Percentiles rank a stretch among this genome's conserved stretches.
phyloP scores from a whole-genome alignment of 345 rosid species.

The Passiflora organensis region DNA sequence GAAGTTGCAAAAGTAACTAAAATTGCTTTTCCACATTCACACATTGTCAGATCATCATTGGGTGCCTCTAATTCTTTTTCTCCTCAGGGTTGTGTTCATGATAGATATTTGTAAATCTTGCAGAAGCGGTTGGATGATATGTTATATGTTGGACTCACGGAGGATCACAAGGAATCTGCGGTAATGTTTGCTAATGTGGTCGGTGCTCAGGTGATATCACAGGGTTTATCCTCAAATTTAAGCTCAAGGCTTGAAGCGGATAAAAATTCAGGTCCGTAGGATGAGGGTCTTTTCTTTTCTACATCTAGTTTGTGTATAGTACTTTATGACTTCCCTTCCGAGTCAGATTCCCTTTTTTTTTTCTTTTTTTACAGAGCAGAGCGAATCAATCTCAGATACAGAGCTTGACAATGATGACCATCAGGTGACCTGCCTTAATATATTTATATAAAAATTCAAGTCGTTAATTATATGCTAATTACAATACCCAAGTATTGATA shows the following conservation, averaged over 20 bases:
- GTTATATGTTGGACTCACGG: constrained; percentile 93
- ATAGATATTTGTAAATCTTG: constrained; percentile 49
- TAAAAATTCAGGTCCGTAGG: constrained; percentile 35
- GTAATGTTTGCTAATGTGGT: constrained; percentile 87
- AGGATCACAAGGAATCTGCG: constrained; percentile 90
- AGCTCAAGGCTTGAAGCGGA: constrained; percentile 15
- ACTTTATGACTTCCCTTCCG: background rate
- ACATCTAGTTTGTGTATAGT: background rate
- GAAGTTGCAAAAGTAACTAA: constrained; percentile 78
- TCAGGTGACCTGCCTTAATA: constrained; percentile 43
- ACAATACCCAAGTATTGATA: constrained; percentile 4
- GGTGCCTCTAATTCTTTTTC: constrained; percentile 26
- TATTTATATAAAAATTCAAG: background rate
- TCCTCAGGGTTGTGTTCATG: constrained; percentile 31
- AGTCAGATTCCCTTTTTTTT: constrained; percentile 9
- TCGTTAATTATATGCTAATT: background rate
- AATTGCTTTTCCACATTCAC: constrained; percentile 10
- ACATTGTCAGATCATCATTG: constrained; percentile 1
- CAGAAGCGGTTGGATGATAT: constrained; percentile 93
- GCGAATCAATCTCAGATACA: constrained; percentile 36
- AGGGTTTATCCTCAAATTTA: constrained; percentile 37
- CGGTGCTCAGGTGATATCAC: constrained; percentile 87
- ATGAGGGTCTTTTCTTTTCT: background rate
- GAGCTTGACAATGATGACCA: constrained; percentile 43
- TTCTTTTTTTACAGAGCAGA: constrained; percentile 44